A percentile compares a stretch with the other conserved stretches of the same genome.
Conservation (phyloP, 805 yeast genomes). For the Candida peoriensis region DNA sequence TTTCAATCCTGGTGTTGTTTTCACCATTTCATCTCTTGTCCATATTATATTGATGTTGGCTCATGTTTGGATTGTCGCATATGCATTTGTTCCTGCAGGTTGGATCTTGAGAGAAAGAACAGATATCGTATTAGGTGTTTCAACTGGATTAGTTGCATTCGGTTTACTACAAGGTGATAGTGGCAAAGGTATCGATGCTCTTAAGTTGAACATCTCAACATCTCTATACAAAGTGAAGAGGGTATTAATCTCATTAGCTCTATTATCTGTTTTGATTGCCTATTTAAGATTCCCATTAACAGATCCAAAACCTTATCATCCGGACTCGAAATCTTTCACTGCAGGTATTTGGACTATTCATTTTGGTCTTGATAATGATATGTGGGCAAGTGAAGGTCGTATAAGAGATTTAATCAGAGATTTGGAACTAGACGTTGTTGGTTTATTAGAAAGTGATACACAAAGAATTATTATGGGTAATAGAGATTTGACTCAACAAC, state of each 20-base stretch:
- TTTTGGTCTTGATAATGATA: conserved; percentile 93
- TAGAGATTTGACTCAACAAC: conserved; percentile 84
- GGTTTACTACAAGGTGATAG: conserved; percentile 37
- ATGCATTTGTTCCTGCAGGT: conserved; percentile 97
- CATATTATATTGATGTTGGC: conserved; percentile 59
- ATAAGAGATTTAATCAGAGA: conserved; percentile 82
- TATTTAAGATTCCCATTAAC: conserved; percentile 52
- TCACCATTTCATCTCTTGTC: conserved; percentile 43
- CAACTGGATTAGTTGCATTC: conserved; percentile 46
- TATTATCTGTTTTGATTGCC: conserved; percentile 47
- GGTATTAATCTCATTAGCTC: conserved; percentile 32
- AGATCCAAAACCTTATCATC: conserved; percentile 64
- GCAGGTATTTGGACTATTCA: conserved; percentile 99
- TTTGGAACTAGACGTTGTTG: conserved; percentile 86
- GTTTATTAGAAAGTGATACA: conserved; percentile 88
- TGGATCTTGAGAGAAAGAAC: conserved; percentile 83
- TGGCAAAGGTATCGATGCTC: background rate
- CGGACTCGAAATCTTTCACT: conserved; percentile 66
- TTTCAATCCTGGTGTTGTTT: conserved; percentile 50
- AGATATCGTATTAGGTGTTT: conserved; percentile 59
- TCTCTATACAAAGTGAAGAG: conserved; percentile 16
- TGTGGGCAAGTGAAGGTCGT: conserved; percentile 95
- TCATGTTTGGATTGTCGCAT: conserved; percentile 96
- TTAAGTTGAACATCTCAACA: conserved; percentile 4
- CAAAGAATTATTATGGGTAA: conserved; percentile 93